Conservation (phyloP, 768 basidiomycete species). For the Hortiboletus flavorubellus region DNA sequence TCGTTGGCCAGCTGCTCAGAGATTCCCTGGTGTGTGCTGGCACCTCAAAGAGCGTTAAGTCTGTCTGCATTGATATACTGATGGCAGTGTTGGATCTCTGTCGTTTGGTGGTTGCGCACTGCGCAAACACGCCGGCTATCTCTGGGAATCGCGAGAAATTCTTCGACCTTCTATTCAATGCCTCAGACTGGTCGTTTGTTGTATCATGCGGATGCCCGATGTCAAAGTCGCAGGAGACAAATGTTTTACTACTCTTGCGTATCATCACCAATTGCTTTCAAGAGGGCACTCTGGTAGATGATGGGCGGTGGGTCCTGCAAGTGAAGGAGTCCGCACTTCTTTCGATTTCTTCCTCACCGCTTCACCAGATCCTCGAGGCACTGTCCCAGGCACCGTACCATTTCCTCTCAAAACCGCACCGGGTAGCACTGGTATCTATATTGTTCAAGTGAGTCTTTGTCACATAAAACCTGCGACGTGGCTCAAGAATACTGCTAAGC, state of each 20-base stretch:
- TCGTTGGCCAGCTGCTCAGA: constrained; percentile 69
- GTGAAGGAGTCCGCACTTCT: constrained; percentile 31
- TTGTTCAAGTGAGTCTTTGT: constrained; percentile 74
- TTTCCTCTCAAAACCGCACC: constrained; percentile 62
- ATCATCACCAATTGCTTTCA: constrained; percentile 78
- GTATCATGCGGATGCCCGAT: constrained; percentile 52
- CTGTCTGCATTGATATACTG: background rate
- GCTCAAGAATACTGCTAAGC: constrained; percentile 35
- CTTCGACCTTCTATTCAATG: constrained; percentile 60
- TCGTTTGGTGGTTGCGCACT: constrained; percentile 68
- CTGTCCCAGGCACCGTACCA: constrained; percentile 50
- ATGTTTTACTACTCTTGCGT: constrained; percentile 75
- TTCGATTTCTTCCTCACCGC: constrained; percentile 4
- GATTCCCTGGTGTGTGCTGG: constrained; percentile 60
- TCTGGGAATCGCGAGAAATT: constrained; percentile 47
- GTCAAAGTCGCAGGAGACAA: constrained; percentile 77
- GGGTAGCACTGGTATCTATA: constrained; percentile 76
- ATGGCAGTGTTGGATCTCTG: constrained; percentile 77
- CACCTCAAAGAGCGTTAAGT: background rate
- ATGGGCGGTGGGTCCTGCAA: constrained; percentile 50
- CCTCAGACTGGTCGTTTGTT: constrained; percentile 55
- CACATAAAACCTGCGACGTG: background rate
- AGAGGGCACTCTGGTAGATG: constrained; percentile 42
- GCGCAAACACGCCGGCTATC: constrained; percentile 48
- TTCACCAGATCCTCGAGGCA: constrained; percentile 52